Base-by-base conservation (phyloP, 2,329 filamentous ascomycete genomes). In the Fusarium proliferatum region DNA sequence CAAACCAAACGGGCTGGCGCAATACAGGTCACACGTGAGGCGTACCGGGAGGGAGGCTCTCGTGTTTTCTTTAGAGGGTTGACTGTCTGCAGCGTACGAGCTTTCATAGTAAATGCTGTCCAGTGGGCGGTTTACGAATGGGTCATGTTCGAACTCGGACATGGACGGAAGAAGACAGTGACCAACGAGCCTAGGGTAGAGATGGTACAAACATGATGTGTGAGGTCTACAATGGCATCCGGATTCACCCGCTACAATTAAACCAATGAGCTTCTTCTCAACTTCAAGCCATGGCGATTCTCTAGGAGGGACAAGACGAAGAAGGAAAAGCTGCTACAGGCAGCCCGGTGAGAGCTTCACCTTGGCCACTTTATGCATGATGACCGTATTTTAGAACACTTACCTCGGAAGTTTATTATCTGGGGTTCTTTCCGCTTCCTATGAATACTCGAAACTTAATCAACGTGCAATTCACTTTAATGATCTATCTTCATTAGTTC, bases 81-180 rank as follows among this genome's bases (percentile, higher is more conserved):
- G 46, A 90, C 91, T 2, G 87, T 97, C 38, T 98, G 96, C 81
- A 97, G 94, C 81, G 83, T 93, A 13, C 87, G 96, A 75, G 96
- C 96, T 1, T 98, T 98, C 80, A 85, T 97, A 59, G 96, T 98
- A 43, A 98, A 98, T 84, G 95, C 96, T 5, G 93, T 94, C n/a
- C 87, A 95, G 84, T 98, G 95, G 95, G 92, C 93, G 30, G 90
- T 94, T 10, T 98, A 98, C 80, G 95, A 98, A 83, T 94, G 93
- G 91, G 89, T 94, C 78, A 96, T 97, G 93, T 79, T 81, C 33
- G 85, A 89, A 77, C 79, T 91, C 28, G 84, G 70, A 46, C 75
- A 77, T 36, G 73, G 71, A 26, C 74, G 71, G n/a, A 73, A 74
- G 55, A 69, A 69, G 55, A 51, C 38, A 30, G 34, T 51, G 4